A percentile compares a stretch with the other conserved stretches of the same genome.
Conservation (phyloP, 371 early-diverging fungal species). For the Syncephalastrum contaminatum region DNA sequence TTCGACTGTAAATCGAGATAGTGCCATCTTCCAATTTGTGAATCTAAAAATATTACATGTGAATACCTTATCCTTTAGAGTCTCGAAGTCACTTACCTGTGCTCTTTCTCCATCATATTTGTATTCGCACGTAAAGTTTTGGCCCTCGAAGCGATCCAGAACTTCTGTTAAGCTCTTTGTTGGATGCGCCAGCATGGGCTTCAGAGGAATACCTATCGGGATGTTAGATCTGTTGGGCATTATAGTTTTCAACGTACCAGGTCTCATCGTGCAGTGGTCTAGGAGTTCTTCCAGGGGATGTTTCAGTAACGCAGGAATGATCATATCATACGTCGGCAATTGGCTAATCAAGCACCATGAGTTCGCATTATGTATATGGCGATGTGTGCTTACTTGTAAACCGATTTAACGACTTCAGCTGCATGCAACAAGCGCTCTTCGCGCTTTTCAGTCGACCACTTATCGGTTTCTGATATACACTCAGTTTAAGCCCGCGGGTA, state of each 20-base stretch:
- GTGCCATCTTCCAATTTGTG: constrained; percentile 78
- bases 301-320: constrained; percentile 84
- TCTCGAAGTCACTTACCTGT: constrained; percentile 63
- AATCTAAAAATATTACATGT: constrained; percentile 49
- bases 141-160: constrained; percentile 90
- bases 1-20: constrained; percentile 92
- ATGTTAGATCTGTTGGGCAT: not conserved
- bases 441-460: constrained; percentile 48
- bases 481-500: not conserved
- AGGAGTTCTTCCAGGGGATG: constrained; percentile 67
- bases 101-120: constrained; percentile 99
- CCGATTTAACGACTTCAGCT: constrained; percentile 80
- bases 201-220: constrained; percentile 82
- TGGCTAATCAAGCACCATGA: constrained; percentile 50
- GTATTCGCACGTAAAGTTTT: constrained; percentile 96
- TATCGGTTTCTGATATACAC: constrained; percentile 35
- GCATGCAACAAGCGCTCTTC: constrained; percentile 67
- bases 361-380: not conserved
- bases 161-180: constrained; percentile 95
- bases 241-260: constrained; percentile 56
- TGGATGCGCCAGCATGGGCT: constrained; percentile 99
- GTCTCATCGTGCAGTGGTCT: constrained; percentile 82
- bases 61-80: not conserved
- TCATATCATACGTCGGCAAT: constrained; percentile 87
- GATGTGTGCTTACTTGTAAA: constrained; percentile 70